A percentile compares a stretch with the other conserved stretches of the same genome.
These are phyloP conservation scores for Viridothelium virens DNA, from an alignment of 495 filamentous ascomycete genomes.

Conservation along the genomic window DNA sequence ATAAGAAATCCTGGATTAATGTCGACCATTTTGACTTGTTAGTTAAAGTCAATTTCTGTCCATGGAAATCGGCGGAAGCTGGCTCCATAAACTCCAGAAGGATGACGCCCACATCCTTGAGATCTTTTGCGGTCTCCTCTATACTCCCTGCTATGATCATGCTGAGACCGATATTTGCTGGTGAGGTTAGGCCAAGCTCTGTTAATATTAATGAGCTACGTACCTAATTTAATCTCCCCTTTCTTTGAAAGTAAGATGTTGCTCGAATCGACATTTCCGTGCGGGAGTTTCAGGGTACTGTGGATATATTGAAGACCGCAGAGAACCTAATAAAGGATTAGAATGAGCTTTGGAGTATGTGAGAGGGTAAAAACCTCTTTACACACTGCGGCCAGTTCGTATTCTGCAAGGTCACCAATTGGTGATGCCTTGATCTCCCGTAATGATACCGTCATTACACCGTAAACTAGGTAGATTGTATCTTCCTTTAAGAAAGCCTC, in stretches of 20 bases:
- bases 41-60: not conserved
- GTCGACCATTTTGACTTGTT: not conserved
- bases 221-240: not conserved
- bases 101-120: not conserved
- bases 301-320: not conserved
- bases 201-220: not conserved
- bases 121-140: not conserved
- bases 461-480: not conserved
- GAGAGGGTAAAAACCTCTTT: not conserved
- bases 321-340: not conserved
- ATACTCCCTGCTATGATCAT: not conserved
- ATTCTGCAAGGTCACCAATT: not conserved
- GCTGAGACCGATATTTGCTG: not conserved
- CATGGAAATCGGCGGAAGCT: not conserved
- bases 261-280: not conserved
- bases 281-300: not conserved
- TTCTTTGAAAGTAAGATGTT: not conserved
- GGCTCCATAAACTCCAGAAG: not conserved
- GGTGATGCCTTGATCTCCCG: not conserved
- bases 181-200: not conserved
- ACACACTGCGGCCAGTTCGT: not conserved
- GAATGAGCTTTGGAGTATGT: no score
- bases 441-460: not conserved
- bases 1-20: not conserved
- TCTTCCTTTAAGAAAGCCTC: not conserved